These are phyloP conservation scores for Trametes hirsuta DNA, from an alignment of 1,284 basidiomycete genomes.

Conservation along the genomic window DNA sequence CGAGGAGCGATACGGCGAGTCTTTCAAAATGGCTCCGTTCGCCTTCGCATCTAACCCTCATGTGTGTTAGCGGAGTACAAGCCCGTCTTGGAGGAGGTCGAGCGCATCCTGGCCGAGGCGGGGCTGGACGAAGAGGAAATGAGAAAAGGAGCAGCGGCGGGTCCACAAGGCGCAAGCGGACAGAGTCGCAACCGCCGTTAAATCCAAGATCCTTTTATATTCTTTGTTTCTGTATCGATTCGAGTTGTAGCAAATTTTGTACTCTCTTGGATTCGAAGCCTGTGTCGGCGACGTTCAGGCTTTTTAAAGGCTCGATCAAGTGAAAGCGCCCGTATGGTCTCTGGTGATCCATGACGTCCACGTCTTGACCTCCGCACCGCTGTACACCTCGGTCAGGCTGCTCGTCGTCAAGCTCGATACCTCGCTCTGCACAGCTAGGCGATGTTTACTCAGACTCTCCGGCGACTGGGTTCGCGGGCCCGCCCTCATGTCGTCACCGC, in stretches of 20 bases:
- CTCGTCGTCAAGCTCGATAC: too few species aligned
- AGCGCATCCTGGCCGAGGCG: slow-evolving; percentile 83
- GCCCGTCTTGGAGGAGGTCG: slow-evolving; percentile 80
- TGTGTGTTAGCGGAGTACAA: slow-evolving; percentile 63
- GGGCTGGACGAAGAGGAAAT: slow-evolving; percentile 89
- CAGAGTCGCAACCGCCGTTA: slow-evolving; percentile 60
- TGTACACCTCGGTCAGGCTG: not conserved
- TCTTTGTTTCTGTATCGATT: not conserved
- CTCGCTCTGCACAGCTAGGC: not conserved
- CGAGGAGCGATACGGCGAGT: slow-evolving; percentile 52
- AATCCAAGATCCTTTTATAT: not conserved
- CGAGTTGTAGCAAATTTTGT: not conserved
- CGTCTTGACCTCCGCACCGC: not conserved
- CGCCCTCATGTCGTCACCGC: slow-evolving; percentile 10
- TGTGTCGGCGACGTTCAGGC: too few species aligned
- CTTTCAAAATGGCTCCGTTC: not conserved
- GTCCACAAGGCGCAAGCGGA: slow-evolving; percentile 37
- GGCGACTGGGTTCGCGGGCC: not conserved
- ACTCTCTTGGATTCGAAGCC: not conserved
- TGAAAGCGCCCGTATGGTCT: too few species aligned
- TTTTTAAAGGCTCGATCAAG: too few species aligned
- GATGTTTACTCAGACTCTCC: slow-evolving; percentile 1
- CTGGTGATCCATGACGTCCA: not conserved
- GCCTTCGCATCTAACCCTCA: not conserved
- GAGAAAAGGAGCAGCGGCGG: slow-evolving; percentile 51